A percentile compares a stretch with the other conserved stretches of the same genome.
Conservation (phyloP, 1,284 basidiomycete species). For the Coniophora puteana region DNA sequence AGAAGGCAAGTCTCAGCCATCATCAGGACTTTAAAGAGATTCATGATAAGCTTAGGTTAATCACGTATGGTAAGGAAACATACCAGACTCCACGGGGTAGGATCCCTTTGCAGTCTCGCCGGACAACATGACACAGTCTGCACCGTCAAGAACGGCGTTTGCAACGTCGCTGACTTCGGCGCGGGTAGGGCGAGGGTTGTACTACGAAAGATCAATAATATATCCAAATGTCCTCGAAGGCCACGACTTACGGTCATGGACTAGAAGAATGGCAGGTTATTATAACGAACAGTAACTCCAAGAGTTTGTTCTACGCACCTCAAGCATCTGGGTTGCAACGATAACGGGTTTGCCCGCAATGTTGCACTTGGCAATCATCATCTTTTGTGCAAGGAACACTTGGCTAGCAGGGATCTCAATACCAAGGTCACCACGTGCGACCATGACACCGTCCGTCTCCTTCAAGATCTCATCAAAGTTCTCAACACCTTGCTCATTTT, state of each 20-base stretch:
- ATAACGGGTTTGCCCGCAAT: slow-evolving; percentile 96
- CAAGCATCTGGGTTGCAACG: slow-evolving; percentile 99
- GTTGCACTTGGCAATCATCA: slow-evolving; percentile 99
- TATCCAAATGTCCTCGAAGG: background rate
- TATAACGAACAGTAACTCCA: slow-evolving; percentile 7
- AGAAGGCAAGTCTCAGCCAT: slow-evolving; percentile 98
- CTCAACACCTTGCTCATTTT: slow-evolving; percentile 95
- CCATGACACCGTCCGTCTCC: slow-evolving; percentile 97
- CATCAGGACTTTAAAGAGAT: slow-evolving; percentile 71
- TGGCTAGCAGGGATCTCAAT: slow-evolving; percentile 98
- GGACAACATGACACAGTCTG: slow-evolving; percentile 98
- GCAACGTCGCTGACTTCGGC: slow-evolving; percentile 97
- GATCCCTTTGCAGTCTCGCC: slow-evolving; percentile 96
- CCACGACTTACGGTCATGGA: slow-evolving; percentile 81
- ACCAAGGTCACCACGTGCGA: slow-evolving; percentile 96
- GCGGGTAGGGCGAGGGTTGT: slow-evolving; percentile 95
- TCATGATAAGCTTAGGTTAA: slow-evolving; percentile 13
- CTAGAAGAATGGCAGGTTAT: slow-evolving; percentile 34
- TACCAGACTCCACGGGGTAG: slow-evolving; percentile 92
- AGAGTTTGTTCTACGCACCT: slow-evolving; percentile 49
- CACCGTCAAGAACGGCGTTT: slow-evolving; percentile 95
- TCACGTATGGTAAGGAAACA: slow-evolving; percentile 22
- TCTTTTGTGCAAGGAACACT: slow-evolving; percentile 98
- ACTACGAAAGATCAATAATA: slow-evolving; percentile 42
- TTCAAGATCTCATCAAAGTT: slow-evolving; percentile 97